Percentiles rank a stretch among this genome's conserved stretches.
Conservation (phyloP, 2,329 filamentous ascomycete genomes). For the Colletotrichum simmondsii region DNA sequence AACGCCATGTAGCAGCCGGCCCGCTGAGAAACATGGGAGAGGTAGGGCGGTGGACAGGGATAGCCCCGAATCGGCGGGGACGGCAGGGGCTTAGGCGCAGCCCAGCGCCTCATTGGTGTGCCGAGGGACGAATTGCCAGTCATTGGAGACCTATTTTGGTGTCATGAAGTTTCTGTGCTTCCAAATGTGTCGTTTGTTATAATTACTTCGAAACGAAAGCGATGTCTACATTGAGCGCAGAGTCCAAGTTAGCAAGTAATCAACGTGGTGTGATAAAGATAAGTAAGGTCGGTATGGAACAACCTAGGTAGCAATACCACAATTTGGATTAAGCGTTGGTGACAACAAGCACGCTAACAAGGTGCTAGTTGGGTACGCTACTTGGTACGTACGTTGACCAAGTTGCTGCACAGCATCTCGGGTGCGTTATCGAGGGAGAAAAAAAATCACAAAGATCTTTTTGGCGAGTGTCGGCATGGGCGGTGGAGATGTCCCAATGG, state of each 20-base stretch:
- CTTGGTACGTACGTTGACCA: not conserved
- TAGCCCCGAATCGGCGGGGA: conserved; percentile 25
- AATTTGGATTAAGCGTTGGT: not conserved
- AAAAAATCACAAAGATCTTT: not conserved
- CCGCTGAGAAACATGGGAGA: conserved; percentile 30
- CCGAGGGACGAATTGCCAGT: conserved; percentile 5
- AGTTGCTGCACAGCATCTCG: not conserved
- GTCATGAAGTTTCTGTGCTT: not conserved
- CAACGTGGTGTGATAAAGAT: not conserved
- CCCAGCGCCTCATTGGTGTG: conserved; percentile 22
- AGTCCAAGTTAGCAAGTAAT: not conserved
- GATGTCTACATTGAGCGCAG: not conserved
- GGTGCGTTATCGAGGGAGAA: not conserved
- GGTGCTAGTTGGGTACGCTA: not conserved
- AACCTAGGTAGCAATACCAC: not conserved
- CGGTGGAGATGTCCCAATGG: conserved; percentile 7
- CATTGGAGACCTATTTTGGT: conserved; percentile 27
- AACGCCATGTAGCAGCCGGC: conserved; percentile 29
- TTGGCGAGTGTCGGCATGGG: conserved; percentile 10
- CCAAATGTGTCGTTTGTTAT: not conserved
- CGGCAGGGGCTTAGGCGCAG: conserved; percentile 27
- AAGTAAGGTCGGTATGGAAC: not conserved
- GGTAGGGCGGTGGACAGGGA: conserved; percentile 12
- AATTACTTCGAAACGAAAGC: conserved; percentile 24
- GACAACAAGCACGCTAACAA: conserved; percentile 4